Conservation (phyloP, 108 stramenopile species). For the Nitzschia sp. region DNA sequence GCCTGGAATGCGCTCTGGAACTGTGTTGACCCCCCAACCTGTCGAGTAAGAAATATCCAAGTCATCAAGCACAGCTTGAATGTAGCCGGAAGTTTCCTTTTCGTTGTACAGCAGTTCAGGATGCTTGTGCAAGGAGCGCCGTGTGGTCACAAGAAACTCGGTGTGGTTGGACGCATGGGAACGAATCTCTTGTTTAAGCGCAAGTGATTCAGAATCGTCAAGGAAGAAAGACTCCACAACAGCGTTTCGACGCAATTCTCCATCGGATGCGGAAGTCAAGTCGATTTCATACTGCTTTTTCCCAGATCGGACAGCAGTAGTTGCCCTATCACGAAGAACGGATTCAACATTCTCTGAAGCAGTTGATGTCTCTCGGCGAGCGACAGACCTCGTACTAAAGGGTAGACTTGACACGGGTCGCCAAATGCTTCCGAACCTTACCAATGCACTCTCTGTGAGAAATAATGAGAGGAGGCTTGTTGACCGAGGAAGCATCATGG, state of each 20-base stretch:
- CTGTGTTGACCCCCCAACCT: slow-evolving; percentile 75
- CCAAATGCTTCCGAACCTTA: too few species aligned
- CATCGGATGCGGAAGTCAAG: too few species aligned
- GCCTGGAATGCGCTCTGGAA: slow-evolving; percentile 44
- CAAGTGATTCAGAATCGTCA: neutral
- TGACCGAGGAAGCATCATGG: too few species aligned
- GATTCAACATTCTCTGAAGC: too few species aligned
- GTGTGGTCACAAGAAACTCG: slow-evolving; percentile 53
- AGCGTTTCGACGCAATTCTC: slow-evolving; percentile 6
- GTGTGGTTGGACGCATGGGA: slow-evolving; percentile 23
- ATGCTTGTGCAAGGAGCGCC: slow-evolving; percentile 67
- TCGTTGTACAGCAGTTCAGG: slow-evolving; percentile 85
- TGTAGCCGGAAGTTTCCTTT: slow-evolving; percentile 53
- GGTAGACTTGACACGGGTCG: too few species aligned
- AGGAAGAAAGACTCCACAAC: slow-evolving; percentile 30
- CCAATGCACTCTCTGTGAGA: too few species aligned
- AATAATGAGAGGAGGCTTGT: too few species aligned
- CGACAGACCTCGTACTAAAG: too few species aligned
- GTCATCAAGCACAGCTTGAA: slow-evolving; percentile 54
- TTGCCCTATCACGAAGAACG: too few species aligned
- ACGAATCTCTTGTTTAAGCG: slow-evolving; percentile 35
- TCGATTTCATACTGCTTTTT: too few species aligned
- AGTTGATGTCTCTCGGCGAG: too few species aligned
- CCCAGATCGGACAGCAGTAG: too few species aligned
- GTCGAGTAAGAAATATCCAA: slow-evolving; percentile 56